Base-by-base conservation (phyloP, 1,284 basidiomycete genomes). In the Tilletia caries region DNA sequence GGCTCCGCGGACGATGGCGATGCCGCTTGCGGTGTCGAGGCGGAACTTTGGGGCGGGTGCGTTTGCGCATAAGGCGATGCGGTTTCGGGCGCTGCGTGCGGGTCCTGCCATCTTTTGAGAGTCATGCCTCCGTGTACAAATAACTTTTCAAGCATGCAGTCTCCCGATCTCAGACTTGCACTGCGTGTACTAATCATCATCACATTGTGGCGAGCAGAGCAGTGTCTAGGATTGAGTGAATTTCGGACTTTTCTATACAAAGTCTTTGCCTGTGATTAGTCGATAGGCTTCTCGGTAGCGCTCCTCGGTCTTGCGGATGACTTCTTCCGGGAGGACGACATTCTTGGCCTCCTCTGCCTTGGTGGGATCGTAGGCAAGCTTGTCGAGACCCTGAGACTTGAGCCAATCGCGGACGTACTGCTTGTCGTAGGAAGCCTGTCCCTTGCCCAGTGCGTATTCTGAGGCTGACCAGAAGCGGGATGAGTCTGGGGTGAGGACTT, bases 401-500 rank as follows among this genome's bases (percentile, higher is more conserved):
- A 83, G 72, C 91, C 93, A 94, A 83, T 98, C 94, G 44, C 96
- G 87, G 60, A 98, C 86, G 81, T 91, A 97, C 85, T 99, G 95
- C 86, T 99, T 98, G 84, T 98, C 96, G 79, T 96, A 98, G 79
- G 92, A 93, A 25, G 90, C 88, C 85, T 97, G 95, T 0, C 89
- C 82, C 68, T 87, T 86, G 10, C 95, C 95, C 1, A 89, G 86
- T 48, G 85, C 84, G 85, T 96, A 98, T 2, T 86, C 87, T 15
- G 86, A 87, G 0, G 89, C 86, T 0, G 93, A 90, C 95, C 96
- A 98, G 86, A 98, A 99, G 50, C 95, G 89, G 23, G 94, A 97
- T 27, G 93, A 96, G 85, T 98, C 96, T 5, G 95, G 95, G 0
- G 96, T 98, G 67, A 99, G 88, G 20, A 93, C 89, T 83, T 99